Evolutionary conservation across 805 yeast genomes (phyloP).

Genomic region (Danielozyma ontarioensis): DNA sequence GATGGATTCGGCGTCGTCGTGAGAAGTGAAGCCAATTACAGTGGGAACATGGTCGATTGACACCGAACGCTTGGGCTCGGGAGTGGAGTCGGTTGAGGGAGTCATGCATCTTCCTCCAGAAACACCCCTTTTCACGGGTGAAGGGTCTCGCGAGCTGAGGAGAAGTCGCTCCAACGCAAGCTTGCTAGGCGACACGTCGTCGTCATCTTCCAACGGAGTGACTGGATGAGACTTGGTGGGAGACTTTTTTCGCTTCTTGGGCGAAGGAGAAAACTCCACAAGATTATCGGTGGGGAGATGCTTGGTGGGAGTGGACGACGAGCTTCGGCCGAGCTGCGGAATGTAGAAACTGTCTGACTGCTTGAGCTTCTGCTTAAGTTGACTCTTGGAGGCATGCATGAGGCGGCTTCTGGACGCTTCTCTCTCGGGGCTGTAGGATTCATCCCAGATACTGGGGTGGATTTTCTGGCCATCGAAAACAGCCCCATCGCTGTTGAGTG

Average conservation of each 20-base stretch:
- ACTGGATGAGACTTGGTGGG: slow-evolving; percentile 1
- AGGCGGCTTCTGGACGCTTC: slow-evolving; percentile 7
- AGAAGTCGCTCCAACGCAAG: not conserved
- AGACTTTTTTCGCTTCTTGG: slow-evolving; percentile 1
- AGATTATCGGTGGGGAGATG: too few species aligned
- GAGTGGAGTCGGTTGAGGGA: too few species aligned
- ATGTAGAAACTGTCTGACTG: slow-evolving; percentile 10
- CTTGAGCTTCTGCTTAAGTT: slow-evolving; percentile 14
- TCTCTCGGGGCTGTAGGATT: slow-evolving; percentile 24
- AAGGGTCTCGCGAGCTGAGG: too few species aligned
- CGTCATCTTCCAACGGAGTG: slow-evolving; percentile 12
- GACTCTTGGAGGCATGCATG: slow-evolving; percentile 5
- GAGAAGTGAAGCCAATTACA: too few species aligned
- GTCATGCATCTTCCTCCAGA: too few species aligned
- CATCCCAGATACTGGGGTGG: slow-evolving; percentile 34
- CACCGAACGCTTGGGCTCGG: too few species aligned
- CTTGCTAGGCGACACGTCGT: not conserved
- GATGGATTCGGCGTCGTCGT: too few species aligned
- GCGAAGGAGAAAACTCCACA: too few species aligned
- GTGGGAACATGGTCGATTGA: too few species aligned
- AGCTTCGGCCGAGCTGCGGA: slow-evolving; percentile 2
- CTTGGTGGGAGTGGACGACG: slow-evolving; percentile 1
- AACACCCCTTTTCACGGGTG: too few species aligned
- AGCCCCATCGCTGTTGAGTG: slow-evolving; percentile 21
- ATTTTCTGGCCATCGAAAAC: slow-evolving; percentile 6